Base-by-base conservation (phyloP, 2,329 filamentous ascomycete species). In the Scytalidium lignicola region DNA sequence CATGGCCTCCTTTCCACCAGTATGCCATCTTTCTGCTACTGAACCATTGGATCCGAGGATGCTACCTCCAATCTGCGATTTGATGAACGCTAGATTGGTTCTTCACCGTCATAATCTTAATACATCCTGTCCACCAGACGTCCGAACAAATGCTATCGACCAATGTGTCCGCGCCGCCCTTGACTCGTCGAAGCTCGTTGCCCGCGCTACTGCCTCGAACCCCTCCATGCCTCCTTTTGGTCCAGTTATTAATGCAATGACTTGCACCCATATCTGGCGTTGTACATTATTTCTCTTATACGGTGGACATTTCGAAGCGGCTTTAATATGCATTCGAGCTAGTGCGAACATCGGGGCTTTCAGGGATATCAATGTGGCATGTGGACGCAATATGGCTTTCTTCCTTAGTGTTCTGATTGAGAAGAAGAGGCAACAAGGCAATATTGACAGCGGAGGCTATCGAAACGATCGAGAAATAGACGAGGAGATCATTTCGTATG, bases 81-180 rank as follows among this genome's bases (percentile, higher is more conserved):
- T 97, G 8, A 85, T 96, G 52, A 88, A 89, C 52, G 85, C 86
- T 15, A 85, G 90, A n/a, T 78, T 96, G 23, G 74, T 93, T 32
- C 78, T 99, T 8, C 89, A 96, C 67, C 82, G 93, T 40, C 90
- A 95, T 61, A 96, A 97, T 61, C 75, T 97, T 8, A 84, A 83
- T 0, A 87, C 90, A 0, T 74, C 74, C 9, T 90, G 86, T 61
- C 76, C 84, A 0, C 67, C 73, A 1, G 76, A 85, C 26, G 80
- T 85, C 40, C 81, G 92, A 41, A 69, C 76, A 3, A 78, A 81
- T 6, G 90, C 93, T 1, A 71, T 96, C 22, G 85, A 91, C 51
- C 82, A 86, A 55, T 96, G 92, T 64, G 79, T 85, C 2, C 74
- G 76, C 6, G 83, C 86, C 8, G 83, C 88, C 1, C 76, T 87